phyloP scores from a whole-genome alignment of 2,329 filamentous ascomycete genomes.

The Seiridium cupressi region DNA sequence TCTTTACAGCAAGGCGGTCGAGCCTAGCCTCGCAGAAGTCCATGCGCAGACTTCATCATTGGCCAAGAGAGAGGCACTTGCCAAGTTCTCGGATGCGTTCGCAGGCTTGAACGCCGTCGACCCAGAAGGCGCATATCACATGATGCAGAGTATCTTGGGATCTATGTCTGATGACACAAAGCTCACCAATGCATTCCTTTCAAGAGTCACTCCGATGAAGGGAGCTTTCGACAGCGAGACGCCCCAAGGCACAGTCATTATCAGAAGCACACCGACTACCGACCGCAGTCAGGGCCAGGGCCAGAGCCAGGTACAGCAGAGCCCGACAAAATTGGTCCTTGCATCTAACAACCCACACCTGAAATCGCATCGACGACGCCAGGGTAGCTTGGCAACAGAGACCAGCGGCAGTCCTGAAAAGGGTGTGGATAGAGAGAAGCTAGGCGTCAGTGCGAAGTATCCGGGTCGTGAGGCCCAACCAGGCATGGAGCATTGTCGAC shows the following conservation, averaged over 20 bases:
- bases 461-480: slow-evolving; percentile 54
- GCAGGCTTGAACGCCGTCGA: slow-evolving; percentile 81
- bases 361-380: slow-evolving; percentile 71
- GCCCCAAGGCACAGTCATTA: slow-evolving; percentile 55
- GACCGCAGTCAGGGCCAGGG: slow-evolving; percentile 37
- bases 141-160: slow-evolving; percentile 77
- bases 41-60: slow-evolving; percentile 72
- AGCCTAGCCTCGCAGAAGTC: slow-evolving; percentile 79
- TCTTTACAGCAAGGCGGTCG: slow-evolving; percentile 77
- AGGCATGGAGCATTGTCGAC: slow-evolving; percentile 90
- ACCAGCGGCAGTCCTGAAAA: slow-evolving; percentile 33
- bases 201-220: slow-evolving; percentile 26
- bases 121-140: slow-evolving; percentile 83
- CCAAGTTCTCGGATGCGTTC: slow-evolving; percentile 81
- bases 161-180: slow-evolving; percentile 69
- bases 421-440: slow-evolving; percentile 45
- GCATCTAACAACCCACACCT: slow-evolving; percentile 83
- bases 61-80: slow-evolving; percentile 78
- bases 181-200: slow-evolving; percentile 51
- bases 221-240: slow-evolving; percentile 30
- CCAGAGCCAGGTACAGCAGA: slow-evolving; percentile 32
- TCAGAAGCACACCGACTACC: slow-evolving; percentile 43
- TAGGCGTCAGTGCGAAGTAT: slow-evolving; percentile 49
- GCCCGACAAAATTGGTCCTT: slow-evolving; percentile 67
- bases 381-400: slow-evolving; percentile 36